These are phyloP conservation scores for Quercus gilva DNA, from an alignment of 306 rosid species.

Conservation along the genomic window DNA sequence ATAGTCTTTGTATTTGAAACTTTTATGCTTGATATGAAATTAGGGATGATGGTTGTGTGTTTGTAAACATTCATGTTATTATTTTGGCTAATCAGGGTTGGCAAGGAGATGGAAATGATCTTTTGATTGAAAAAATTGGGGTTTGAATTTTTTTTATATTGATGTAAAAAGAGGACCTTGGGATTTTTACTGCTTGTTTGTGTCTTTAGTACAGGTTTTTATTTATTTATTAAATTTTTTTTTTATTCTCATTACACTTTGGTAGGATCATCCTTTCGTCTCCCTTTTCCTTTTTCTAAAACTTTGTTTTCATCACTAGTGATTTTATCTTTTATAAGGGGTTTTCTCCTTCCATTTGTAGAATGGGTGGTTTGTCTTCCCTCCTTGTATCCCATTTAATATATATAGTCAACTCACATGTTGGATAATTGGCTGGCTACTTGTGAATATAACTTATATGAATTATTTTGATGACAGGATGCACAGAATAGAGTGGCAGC, in stretches of 20 bases:
- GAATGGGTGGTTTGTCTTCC: background rate
- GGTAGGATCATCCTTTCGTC: background rate
- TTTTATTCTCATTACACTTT: background rate
- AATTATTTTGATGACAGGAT: slow-evolving; percentile 48
- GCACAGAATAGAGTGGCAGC: slow-evolving; percentile 96
- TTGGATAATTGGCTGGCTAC: background rate
- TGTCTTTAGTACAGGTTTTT: no score
- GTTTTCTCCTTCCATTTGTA: background rate
- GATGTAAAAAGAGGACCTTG: background rate
- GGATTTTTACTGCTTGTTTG: background rate
- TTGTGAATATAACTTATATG: background rate
- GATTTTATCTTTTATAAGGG: background rate
- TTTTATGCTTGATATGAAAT: background rate
- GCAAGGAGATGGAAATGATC: background rate
- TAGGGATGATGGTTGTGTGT: background rate
- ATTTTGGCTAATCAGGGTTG: background rate
- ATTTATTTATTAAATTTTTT: no score
- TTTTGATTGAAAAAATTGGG: background rate
- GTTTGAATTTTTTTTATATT: background rate
- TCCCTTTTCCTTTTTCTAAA: background rate
- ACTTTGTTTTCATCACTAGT: background rate
- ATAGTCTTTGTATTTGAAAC: background rate
- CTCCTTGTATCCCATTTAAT: background rate
- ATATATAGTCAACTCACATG: background rate
- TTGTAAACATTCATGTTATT: background rate